phyloP scores from a whole-genome alignment of 768 basidiomycete species.

The Tylopilus subfusipes region DNA sequence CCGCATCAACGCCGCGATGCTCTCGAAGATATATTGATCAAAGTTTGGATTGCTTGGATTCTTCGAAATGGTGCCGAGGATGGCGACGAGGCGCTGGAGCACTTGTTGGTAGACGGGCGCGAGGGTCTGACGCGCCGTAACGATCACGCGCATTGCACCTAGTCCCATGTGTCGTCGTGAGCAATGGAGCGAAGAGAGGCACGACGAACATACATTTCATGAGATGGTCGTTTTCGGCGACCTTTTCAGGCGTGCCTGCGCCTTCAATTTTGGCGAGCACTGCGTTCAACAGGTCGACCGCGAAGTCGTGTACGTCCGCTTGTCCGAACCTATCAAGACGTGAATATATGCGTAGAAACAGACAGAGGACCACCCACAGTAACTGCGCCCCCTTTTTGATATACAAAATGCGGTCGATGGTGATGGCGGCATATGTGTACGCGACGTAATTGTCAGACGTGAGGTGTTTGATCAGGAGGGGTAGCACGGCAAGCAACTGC shows the following conservation, averaged over 20 bases:
- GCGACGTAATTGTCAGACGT: constrained; percentile 86
- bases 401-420: constrained; percentile 92
- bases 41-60: constrained; percentile 98
- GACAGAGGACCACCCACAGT: constrained; percentile 44
- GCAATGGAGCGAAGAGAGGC: background rate
- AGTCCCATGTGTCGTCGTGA: background rate
- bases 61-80: constrained; percentile 84
- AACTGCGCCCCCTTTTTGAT: constrained; percentile 78
- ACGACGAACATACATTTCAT: constrained; percentile 78
- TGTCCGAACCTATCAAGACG: constrained; percentile 66
- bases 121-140: constrained; percentile 80
- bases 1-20: constrained; percentile 91
- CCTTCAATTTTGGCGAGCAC: constrained; percentile 77
- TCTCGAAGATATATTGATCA: constrained; percentile 97
- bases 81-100: constrained; percentile 71
- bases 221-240: constrained; percentile 95
- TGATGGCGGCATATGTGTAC: constrained; percentile 95
- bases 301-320: constrained; percentile 81
- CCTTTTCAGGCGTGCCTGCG: constrained; percentile 80
- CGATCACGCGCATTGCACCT: constrained; percentile 93
- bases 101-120: constrained; percentile 62
- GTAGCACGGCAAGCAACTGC: constrained; percentile 89
- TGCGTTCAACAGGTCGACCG: constrained; percentile 63
- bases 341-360: background rate
- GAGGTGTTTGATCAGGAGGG: constrained; percentile 80